These are phyloP conservation scores for Dendrobium huoshanense DNA, from an alignment of 106 monocot species.

Conservation along the genomic window DNA sequence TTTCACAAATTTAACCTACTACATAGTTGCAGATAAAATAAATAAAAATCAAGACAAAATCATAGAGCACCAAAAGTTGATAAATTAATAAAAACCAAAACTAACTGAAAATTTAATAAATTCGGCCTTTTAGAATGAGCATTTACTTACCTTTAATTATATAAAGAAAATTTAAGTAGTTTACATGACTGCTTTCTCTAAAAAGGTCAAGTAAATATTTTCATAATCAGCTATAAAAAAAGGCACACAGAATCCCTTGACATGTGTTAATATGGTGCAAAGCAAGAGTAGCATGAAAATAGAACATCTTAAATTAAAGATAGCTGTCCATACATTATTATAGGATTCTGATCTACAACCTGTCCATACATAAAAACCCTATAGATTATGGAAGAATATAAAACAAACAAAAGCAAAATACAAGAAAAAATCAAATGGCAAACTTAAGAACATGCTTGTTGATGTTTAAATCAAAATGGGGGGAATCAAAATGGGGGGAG, in stretches of 20 bases:
- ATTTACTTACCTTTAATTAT: neutral
- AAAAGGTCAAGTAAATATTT: neutral
- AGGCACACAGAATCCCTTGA: neutral
- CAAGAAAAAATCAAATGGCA: neutral
- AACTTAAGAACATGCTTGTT: neutral
- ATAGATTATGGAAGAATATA: too few species aligned
- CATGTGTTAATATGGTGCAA: neutral
- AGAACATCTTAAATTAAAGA: neutral
- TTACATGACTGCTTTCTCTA: neutral
- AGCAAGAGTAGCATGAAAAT: neutral
- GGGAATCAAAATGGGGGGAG: too few species aligned
- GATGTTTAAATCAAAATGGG: neutral
- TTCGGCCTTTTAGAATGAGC: neutral
- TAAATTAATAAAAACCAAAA: neutral
- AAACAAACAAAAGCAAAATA: neutral
- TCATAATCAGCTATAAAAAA: neutral
- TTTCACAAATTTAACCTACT: constrained; percentile 74
- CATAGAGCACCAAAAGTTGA: neutral
- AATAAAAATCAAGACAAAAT: neutral
- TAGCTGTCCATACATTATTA: too few species aligned
- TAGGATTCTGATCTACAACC: too few species aligned
- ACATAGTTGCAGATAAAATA: neutral
- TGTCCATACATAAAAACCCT: too few species aligned
- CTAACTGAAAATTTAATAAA: neutral
- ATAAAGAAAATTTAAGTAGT: neutral